Evolutionary conservation across 768 basidiomycete species (phyloP).

Genomic region (Hygrocybe punicea): DNA sequence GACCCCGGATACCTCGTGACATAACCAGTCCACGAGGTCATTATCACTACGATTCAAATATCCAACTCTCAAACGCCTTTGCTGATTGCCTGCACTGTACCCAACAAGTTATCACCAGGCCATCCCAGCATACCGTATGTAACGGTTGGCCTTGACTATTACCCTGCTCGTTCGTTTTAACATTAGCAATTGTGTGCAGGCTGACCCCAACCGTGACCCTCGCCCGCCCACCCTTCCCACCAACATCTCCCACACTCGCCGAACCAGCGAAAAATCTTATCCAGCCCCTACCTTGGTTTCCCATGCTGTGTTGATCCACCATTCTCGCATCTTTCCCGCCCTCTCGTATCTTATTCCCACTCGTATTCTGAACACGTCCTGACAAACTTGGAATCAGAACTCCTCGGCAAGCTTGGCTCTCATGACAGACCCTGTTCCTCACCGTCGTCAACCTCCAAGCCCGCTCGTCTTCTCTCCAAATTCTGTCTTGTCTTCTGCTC

Average conservation of each 20-base stretch:
- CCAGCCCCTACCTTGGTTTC: not conserved
- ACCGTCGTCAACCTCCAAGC: constrained; percentile 66
- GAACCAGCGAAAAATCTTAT: not conserved
- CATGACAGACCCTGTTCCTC: constrained; percentile 52
- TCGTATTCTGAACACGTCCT: not conserved
- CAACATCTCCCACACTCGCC: not conserved
- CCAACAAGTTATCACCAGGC: no score
- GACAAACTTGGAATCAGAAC: not conserved
- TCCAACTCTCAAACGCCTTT: no score
- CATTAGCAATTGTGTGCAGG: no score
- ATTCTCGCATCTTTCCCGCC: not conserved
- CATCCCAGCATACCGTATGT: no score
- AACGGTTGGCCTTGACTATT: no score
- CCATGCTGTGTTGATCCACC: not conserved
- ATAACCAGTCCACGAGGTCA: no score
- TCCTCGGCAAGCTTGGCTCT: constrained; percentile 5
- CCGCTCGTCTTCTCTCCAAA: constrained; percentile 78
- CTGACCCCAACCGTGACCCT: not conserved
- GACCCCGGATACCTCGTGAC: constrained; percentile 1
- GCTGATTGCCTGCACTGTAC: no score
- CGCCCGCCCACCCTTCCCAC: not conserved
- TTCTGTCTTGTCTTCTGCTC: constrained; percentile 51
- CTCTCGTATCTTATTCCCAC: no score
- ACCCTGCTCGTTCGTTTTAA: no score
- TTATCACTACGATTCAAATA: no score